phyloP scores from a whole-genome alignment of 495 filamentous ascomycete species.

The Tetracladium setigerum region DNA sequence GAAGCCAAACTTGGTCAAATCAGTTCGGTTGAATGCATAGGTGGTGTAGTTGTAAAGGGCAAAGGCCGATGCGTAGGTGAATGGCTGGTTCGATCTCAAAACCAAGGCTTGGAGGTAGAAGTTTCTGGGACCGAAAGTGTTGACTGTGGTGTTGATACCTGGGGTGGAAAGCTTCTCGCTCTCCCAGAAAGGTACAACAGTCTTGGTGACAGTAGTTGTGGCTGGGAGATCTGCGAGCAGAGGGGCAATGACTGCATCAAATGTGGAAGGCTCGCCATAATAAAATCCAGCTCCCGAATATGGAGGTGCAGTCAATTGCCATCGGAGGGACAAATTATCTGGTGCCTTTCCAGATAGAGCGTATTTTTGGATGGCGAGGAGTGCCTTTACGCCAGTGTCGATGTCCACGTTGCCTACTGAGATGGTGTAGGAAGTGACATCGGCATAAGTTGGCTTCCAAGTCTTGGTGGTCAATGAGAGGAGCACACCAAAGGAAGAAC shows the following conservation, averaged over 20 bases:
- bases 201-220: background rate
- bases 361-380: background rate
- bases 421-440: conserved; percentile 1
- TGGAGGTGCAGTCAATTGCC: background rate
- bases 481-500: background rate
- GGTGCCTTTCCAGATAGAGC: background rate
- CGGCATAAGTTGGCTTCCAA: background rate
- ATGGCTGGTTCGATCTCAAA: background rate
- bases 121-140: background rate
- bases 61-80: conserved; percentile 2
- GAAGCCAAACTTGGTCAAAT: conserved; percentile 1
- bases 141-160: background rate
- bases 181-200: background rate
- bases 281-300: background rate
- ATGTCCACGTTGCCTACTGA: background rate
- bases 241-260: background rate
- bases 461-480: background rate
- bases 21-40: background rate
- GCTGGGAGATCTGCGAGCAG: background rate
- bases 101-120: conserved; percentile 4
- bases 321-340: background rate
- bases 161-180: background rate
- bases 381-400: background rate
- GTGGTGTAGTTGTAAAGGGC: conserved; percentile 1
- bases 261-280: background rate